phyloP scores from a whole-genome alignment of 2,329 filamentous ascomycete species.

The Colletotrichum lini region DNA sequence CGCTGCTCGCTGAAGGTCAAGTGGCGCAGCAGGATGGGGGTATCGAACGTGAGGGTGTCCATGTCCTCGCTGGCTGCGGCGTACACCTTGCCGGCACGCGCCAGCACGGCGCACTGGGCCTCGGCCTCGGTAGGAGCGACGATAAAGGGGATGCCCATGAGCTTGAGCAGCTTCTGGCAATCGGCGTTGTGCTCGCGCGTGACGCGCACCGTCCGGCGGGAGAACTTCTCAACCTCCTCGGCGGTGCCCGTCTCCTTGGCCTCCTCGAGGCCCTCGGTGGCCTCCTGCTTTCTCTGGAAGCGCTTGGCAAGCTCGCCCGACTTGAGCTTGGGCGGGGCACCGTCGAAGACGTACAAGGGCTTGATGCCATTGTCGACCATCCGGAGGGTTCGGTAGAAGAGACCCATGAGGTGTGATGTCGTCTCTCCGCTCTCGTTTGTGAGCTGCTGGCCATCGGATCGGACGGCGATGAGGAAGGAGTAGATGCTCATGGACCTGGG shows the following conservation, averaged over 20 bases:
- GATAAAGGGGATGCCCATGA: constrained; percentile 97
- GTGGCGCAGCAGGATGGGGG: constrained; percentile 91
- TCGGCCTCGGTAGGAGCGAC: constrained; percentile 97
- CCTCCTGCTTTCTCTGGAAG: constrained; percentile 94
- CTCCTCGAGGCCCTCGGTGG: constrained; percentile 90
- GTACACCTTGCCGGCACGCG: constrained; percentile 93
- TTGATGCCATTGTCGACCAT: constrained; percentile 99
- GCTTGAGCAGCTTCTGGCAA: constrained; percentile 88
- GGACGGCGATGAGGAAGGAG: constrained; percentile 97
- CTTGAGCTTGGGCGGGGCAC: constrained; percentile 96
- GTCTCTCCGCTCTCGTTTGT: constrained; percentile 96
- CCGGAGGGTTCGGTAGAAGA: constrained; percentile 98
- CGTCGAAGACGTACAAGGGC: constrained; percentile 97
- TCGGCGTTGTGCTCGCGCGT: constrained; percentile 98
- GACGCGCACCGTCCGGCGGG: constrained; percentile 90
- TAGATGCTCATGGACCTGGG: constrained; percentile 96
- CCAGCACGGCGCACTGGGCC: constrained; percentile 93
- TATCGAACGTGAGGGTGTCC: constrained; percentile 97
- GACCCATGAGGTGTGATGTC: constrained; percentile 98
- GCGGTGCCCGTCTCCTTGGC: constrained; percentile 98
- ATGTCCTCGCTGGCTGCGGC: constrained; percentile 98
- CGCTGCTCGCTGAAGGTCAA: constrained; percentile 97
- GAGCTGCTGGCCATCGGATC: constrained; percentile 95
- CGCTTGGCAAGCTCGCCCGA: constrained; percentile 97
- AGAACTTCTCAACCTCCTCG: constrained; percentile 98